Percentiles rank a stretch among this genome's conserved stretches.
Conservation (phyloP, 139 green algal genomes). For the Edaphochlamys debaryana region DNA sequence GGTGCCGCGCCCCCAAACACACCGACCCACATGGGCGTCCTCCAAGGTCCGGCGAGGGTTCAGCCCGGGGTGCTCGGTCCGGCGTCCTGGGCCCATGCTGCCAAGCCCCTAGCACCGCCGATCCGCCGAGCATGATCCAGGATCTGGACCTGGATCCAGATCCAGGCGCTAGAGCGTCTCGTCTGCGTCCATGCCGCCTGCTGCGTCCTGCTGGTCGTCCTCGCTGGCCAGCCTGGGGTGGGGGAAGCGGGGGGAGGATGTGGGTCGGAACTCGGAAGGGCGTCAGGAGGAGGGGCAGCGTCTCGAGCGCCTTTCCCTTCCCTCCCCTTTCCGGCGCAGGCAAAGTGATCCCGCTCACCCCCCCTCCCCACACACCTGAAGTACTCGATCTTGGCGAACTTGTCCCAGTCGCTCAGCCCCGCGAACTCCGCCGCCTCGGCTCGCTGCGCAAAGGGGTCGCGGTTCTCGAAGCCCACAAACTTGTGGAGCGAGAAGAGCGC, state of each 20-base stretch:
- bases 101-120: too few relatives aligned
- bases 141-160: too few relatives aligned
- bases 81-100: too few relatives aligned
- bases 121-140: too few relatives aligned
- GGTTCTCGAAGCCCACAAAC: slow-evolving; percentile 98
- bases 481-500: slow-evolving; percentile 99
- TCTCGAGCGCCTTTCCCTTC: too few relatives aligned
- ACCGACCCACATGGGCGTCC: too few relatives aligned
- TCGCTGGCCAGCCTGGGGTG: slow-evolving; percentile 55
- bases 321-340: too few relatives aligned
- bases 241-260: too few relatives aligned
- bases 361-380: slow-evolving; percentile 51
- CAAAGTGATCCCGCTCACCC: too few relatives aligned
- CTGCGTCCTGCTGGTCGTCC: slow-evolving; percentile 54
- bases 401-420: slow-evolving; percentile 78
- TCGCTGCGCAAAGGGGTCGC: slow-evolving; percentile 65
- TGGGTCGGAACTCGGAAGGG: neutral
- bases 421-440: slow-evolving; percentile 67
- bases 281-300: neutral
- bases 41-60: too few relatives aligned
- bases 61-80: too few relatives aligned
- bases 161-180: neutral
- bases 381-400: slow-evolving; percentile 81
- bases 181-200: slow-evolving; percentile 40
- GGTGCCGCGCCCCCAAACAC: too few relatives aligned